Percentiles rank a stretch among this genome's conserved stretches.
Evolutionary conservation across 1,139 yeast genomes (phyloP).

Genomic region (Yamadazyma sp.): DNA sequence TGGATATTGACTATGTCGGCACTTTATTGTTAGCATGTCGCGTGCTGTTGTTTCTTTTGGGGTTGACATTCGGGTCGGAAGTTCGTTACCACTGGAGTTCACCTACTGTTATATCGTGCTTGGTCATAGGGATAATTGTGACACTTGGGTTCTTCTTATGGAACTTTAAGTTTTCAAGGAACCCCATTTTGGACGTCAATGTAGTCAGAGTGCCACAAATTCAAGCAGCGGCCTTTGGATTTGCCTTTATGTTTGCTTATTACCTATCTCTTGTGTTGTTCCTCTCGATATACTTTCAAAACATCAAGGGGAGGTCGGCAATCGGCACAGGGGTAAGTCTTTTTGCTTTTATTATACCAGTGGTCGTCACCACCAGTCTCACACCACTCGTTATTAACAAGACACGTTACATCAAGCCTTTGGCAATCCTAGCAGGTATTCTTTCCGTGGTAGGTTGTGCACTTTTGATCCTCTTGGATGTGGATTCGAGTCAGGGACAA

Average conservation of each 20-base stretch:
- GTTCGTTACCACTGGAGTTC: slow-evolving; percentile 51
- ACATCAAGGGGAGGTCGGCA: slow-evolving; percentile 30
- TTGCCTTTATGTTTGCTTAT: slow-evolving; percentile 23
- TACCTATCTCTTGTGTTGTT: slow-evolving; percentile 19
- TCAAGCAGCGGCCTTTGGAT: slow-evolving; percentile 20
- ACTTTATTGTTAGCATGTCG: slow-evolving; percentile 47
- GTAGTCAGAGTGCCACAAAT: slow-evolving; percentile 24
- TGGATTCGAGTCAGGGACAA: slow-evolving; percentile 24
- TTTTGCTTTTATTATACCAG: slow-evolving; percentile 37
- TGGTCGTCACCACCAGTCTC: slow-evolving; percentile 29
- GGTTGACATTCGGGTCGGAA: slow-evolving; percentile 41
- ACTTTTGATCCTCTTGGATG: slow-evolving; percentile 28
- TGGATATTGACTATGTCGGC: slow-evolving; percentile 51
- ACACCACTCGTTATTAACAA: slow-evolving; percentile 32
- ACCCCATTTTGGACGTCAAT: slow-evolving; percentile 27
- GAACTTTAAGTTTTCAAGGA: slow-evolving; percentile 25
- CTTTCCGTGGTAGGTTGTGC: slow-evolving; percentile 38
- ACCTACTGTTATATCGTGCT: slow-evolving; percentile 45
- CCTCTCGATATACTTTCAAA: slow-evolving; percentile 38
- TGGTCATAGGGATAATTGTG: slow-evolving; percentile 42
- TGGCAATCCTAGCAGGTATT: slow-evolving; percentile 25
- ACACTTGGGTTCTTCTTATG: slow-evolving; percentile 21
- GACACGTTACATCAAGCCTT: slow-evolving; percentile 32
- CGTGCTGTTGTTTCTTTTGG: slow-evolving; percentile 43
- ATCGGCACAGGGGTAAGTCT: slow-evolving; percentile 39